A percentile compares a stretch with the other conserved stretches of the same genome.
These are phyloP conservation scores for Trametes gibbosa DNA, from an alignment of 768 basidiomycete genomes.

Conservation along the genomic window DNA sequence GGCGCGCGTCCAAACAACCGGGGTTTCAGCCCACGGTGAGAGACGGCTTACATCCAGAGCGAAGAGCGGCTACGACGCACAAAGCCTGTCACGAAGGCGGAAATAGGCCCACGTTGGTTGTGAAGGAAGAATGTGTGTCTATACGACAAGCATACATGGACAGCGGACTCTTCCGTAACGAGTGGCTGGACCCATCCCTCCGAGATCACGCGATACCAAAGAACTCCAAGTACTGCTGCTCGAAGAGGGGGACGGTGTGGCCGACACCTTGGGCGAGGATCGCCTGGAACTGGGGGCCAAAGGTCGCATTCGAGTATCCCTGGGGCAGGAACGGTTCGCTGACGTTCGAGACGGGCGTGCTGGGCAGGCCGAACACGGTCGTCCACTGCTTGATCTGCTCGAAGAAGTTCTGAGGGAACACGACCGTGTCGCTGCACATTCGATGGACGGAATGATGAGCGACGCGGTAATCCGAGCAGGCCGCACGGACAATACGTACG, in stretches of 20 bases:
- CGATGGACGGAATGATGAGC: not conserved
- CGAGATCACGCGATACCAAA: conserved; percentile 39
- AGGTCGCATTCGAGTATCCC: conserved; percentile 47
- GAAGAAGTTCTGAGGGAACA: conserved; percentile 48
- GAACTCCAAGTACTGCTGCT: conserved; percentile 44
- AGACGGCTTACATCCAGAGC: no score
- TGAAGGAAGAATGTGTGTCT: no score
- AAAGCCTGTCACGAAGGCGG: no score
- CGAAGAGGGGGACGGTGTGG: conserved; percentile 53
- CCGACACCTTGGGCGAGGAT: conserved; percentile 46
- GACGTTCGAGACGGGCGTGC: conserved; percentile 36
- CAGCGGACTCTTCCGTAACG: no score
- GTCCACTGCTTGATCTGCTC: conserved; percentile 58
- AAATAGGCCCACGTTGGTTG: no score
- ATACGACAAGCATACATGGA: not conserved
- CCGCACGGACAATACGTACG: conserved; percentile 19
- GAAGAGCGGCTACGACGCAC: no score
- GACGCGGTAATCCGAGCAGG: no score
- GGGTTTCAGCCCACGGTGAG: no score
- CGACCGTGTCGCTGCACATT: conserved; percentile 44
- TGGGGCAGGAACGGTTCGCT: conserved; percentile 42
- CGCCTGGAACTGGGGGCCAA: conserved; percentile 50
- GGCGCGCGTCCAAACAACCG: no score
- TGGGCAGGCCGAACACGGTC: conserved; percentile 47
- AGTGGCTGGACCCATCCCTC: not conserved